phyloP scores from a whole-genome alignment of 768 basidiomycete species.

The Auricularia sp. region DNA sequence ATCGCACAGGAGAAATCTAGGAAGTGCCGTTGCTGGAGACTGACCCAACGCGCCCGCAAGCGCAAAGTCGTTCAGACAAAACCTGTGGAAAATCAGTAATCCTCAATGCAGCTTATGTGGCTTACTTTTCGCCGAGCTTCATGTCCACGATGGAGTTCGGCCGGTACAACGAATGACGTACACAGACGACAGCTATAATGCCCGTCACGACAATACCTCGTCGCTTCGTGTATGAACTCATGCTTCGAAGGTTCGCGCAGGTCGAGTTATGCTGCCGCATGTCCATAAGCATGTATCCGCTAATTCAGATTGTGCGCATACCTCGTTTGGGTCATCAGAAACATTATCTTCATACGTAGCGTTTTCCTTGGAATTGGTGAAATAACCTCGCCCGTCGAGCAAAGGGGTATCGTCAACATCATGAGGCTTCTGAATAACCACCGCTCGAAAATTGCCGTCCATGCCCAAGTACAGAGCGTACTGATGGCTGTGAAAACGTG shows the following conservation, averaged over 20 bases:
- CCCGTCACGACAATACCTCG: neutral
- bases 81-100: neutral
- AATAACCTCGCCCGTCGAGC: neutral
- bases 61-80: neutral
- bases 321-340: neutral
- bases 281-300: no score
- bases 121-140: neutral
- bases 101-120: no score
- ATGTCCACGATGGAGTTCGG: neutral
- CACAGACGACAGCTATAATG: neutral
- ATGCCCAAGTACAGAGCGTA: neutral
- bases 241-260: neutral
- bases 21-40: neutral
- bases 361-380: neutral
- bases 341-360: neutral
- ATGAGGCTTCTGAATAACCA: neutral
- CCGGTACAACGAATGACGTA: neutral
- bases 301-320: neutral
- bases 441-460: neutral
- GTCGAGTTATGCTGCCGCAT: neutral
- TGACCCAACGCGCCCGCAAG: neutral
- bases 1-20: conserved; percentile 8
- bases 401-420: neutral
- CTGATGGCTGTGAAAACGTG: neutral
- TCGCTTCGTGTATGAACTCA: neutral